A percentile compares a stretch with the other conserved stretches of the same genome.
These are phyloP conservation scores for Diaporthe sp. DNA, from an alignment of 2,329 filamentous ascomycete genomes.

Conservation along the genomic window DNA sequence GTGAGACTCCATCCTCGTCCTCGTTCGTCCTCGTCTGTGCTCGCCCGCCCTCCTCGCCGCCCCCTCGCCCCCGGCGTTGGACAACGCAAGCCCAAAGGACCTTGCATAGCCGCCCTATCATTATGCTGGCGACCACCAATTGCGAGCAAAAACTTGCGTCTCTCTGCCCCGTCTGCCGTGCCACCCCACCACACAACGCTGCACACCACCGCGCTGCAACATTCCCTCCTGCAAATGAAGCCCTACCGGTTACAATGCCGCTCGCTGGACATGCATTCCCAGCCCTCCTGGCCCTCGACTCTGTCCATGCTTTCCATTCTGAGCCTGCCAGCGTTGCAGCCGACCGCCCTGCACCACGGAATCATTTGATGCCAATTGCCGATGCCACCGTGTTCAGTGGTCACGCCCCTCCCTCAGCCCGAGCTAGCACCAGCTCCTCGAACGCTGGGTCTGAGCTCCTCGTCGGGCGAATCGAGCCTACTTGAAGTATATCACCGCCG, in stretches of 20 bases:
- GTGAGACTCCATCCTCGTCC: constrained; percentile 16
- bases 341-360: constrained; percentile 4
- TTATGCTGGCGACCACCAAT: constrained; percentile 22
- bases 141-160: constrained; percentile 7
- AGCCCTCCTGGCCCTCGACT: not conserved
- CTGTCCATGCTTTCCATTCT: constrained; percentile 9
- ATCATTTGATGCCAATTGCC: constrained; percentile 27
- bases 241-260: constrained; percentile 27
- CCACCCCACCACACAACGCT: constrained; percentile 18
- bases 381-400: constrained; percentile 22
- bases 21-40: constrained; percentile 8
- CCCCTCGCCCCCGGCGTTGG: not conserved
- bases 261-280: constrained; percentile 22
- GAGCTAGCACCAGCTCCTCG: constrained; percentile 3
- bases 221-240: constrained; percentile 13
- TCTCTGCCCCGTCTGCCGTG: constrained; percentile 13
- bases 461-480: not conserved
- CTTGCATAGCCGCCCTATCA: constrained; percentile 30
- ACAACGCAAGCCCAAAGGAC: constrained; percentile 20
- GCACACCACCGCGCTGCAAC: constrained; percentile 1
- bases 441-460: constrained; percentile 32
- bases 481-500: not conserved
- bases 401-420: constrained; percentile 21
- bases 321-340: constrained; percentile 30
- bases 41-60: not conserved